Evolutionary conservation across 2,329 filamentous ascomycete species (phyloP).

Genomic region (Hypoxylon sp.): DNA sequence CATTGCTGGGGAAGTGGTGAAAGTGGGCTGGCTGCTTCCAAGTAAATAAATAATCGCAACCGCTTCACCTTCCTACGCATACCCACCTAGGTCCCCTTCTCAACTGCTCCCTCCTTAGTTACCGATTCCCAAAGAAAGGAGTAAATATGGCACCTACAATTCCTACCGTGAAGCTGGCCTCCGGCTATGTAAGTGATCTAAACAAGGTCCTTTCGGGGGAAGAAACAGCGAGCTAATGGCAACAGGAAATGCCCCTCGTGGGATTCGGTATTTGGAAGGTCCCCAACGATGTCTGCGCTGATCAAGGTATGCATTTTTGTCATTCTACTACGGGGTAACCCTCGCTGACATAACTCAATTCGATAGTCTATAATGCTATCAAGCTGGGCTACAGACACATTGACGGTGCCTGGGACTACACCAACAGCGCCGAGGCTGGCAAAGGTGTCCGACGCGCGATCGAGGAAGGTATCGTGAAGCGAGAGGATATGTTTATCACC

Average conservation of each 20-base stretch:
- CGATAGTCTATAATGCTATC: constrained; percentile 72
- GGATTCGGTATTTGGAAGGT: constrained; percentile 59
- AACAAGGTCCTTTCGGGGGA: neutral
- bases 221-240: constrained; percentile 24
- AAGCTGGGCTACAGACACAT: constrained; percentile 66
- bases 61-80: neutral
- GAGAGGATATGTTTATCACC: constrained; percentile 73
- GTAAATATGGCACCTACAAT: constrained; percentile 43
- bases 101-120: neutral
- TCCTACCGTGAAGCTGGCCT: constrained; percentile 52
- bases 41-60: constrained; percentile 8
- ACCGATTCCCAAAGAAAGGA: neutral
- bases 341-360: neutral
- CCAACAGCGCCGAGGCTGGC: constrained; percentile 75
- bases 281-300: constrained; percentile 51
- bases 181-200: constrained; percentile 51
- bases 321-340: neutral
- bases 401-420: constrained; percentile 68
- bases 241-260: constrained; percentile 55
- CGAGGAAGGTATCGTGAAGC: constrained; percentile 69
- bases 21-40: constrained; percentile 13
- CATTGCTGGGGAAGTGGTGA: neutral
- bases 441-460: constrained; percentile 69
- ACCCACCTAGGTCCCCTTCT: neutral
- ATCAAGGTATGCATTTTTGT: constrained; percentile 44